These are phyloP conservation scores for Erysimum pusillum DNA, from an alignment of 441 rosid species.

Conservation along the genomic window DNA sequence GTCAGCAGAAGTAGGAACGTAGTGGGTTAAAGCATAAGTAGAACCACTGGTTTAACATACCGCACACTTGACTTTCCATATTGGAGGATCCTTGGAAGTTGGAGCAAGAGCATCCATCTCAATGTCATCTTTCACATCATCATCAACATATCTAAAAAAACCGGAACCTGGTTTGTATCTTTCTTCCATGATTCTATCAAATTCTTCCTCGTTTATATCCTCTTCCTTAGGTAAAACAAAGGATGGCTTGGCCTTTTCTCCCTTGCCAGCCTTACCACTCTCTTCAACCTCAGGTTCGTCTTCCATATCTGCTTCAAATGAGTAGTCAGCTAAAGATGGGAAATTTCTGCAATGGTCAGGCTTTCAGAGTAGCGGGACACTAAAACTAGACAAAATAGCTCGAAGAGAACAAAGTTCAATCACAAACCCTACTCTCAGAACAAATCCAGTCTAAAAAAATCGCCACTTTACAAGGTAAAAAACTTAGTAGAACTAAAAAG, in stretches of 20 bases:
- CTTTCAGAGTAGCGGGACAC: neutral
- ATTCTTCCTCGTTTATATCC: constrained; percentile 77
- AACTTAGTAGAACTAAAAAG: neutral
- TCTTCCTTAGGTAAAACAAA: constrained; percentile 81
- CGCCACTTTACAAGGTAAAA: neutral
- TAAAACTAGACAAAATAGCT: neutral
- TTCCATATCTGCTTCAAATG: constrained; percentile 56
- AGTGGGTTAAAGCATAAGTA: constrained; percentile 2
- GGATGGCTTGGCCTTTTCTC: constrained; percentile 50
- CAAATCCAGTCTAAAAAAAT: constrained; percentile 1
- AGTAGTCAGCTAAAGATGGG: constrained; percentile 9
- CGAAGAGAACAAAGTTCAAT: constrained; percentile 26
- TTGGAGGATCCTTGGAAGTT: constrained; percentile 64
- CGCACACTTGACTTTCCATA: constrained; percentile 96
- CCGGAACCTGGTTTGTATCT: constrained; percentile 65
- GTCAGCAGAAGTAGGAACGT: constrained; percentile 31
- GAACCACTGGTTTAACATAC: constrained; percentile 51
- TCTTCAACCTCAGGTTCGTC: constrained; percentile 58
- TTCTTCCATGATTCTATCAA: constrained; percentile 88
- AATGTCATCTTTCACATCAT: constrained; percentile 58
- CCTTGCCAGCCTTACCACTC: constrained; percentile 55
- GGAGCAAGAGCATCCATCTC: constrained; percentile 65
- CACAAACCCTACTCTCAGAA: constrained; percentile 35
- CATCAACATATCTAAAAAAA: constrained; percentile 62
- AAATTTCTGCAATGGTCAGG: neutral